These are phyloP conservation scores for Rauvolfia tetraphylla DNA, from an alignment of 257 asterid genomes.

Conservation along the genomic window DNA sequence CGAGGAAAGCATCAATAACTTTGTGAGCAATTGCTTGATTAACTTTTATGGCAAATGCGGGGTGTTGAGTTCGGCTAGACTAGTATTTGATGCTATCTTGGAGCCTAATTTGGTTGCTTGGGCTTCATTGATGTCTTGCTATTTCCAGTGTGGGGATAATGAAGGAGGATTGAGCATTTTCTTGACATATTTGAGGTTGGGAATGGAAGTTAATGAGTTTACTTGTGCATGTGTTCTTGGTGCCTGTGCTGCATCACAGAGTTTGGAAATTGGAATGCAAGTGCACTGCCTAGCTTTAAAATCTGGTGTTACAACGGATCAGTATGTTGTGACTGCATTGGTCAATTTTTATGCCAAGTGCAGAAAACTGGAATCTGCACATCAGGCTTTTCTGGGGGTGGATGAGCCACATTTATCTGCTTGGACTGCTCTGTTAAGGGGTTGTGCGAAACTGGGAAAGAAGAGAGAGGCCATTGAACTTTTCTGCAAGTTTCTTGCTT, in stretches of 20 bases:
- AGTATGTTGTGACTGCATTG: slow-evolving; percentile 53
- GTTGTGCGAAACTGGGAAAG: slow-evolving; percentile 51
- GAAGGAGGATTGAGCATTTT: slow-evolving; percentile 56
- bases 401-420: slow-evolving; percentile 49
- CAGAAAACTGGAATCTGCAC: slow-evolving; percentile 50
- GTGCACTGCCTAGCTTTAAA: slow-evolving; percentile 55
- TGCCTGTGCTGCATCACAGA: slow-evolving; percentile 56
- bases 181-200: slow-evolving; percentile 44
- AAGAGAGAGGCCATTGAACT: slow-evolving; percentile 44
- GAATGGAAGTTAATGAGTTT: slow-evolving; percentile 57
- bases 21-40: slow-evolving; percentile 54
- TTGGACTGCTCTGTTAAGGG: slow-evolving; percentile 84
- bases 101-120: slow-evolving; percentile 59
- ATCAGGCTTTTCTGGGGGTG: slow-evolving; percentile 46
- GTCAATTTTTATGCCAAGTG: slow-evolving; percentile 75
- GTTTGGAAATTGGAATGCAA: slow-evolving; percentile 52
- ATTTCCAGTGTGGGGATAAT: slow-evolving; percentile 50
- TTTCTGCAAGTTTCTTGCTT: slow-evolving; percentile 42
- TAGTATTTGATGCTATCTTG: slow-evolving; percentile 48
- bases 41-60: slow-evolving; percentile 81
- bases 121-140: slow-evolving; percentile 59
- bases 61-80: slow-evolving; percentile 46
- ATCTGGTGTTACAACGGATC: slow-evolving; percentile 50
- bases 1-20: slow-evolving; percentile 36
- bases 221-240: slow-evolving; percentile 51